Conservation (phyloP, 164 flowering plant species). For the Tetracentron sinense region DNA sequence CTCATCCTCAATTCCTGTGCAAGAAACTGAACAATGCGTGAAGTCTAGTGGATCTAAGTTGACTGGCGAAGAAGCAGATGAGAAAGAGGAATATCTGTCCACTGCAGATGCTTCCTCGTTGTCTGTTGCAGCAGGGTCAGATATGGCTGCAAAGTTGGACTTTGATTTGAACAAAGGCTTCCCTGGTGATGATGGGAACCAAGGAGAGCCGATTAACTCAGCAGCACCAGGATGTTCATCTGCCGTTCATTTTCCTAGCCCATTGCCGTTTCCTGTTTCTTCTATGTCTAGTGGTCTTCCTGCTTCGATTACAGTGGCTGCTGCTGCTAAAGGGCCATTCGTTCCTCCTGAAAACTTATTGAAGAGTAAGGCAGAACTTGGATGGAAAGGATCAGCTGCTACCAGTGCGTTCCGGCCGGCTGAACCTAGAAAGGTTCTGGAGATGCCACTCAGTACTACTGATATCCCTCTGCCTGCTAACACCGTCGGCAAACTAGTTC, state of each 20-base stretch:
- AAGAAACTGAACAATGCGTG: conserved; percentile 17
- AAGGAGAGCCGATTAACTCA: conserved; percentile 31
- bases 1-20: conserved; percentile 11
- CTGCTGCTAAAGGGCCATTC: conserved; percentile 89
- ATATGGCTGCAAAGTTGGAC: conserved; percentile 46
- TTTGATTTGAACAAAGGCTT: conserved; percentile 95
- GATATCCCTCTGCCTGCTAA: conserved; percentile 25
- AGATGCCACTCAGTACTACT: conserved; percentile 28
- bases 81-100: conserved; percentile 38
- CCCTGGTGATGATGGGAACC: conserved; percentile 58
- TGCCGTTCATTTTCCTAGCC: conserved; percentile 30
- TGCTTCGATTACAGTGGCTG: conserved; percentile 73
- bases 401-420: conserved; percentile 98
- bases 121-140: conserved; percentile 36
- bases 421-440: conserved; percentile 69
- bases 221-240: conserved; percentile 26
- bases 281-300: conserved; percentile 39
- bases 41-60: conserved; percentile 21
- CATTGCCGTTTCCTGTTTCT: conserved; percentile 39
- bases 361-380: conserved; percentile 57
- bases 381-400: conserved; percentile 99
- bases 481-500: conserved; percentile 38
- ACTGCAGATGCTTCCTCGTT: conserved; percentile 29
- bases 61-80: conserved; percentile 28
- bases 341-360: conserved; percentile 65